A percentile compares a stretch with the other conserved stretches of the same genome.
Conservation (phyloP, 208 protist genomes). For the Leishmania tarentolae region DNA sequence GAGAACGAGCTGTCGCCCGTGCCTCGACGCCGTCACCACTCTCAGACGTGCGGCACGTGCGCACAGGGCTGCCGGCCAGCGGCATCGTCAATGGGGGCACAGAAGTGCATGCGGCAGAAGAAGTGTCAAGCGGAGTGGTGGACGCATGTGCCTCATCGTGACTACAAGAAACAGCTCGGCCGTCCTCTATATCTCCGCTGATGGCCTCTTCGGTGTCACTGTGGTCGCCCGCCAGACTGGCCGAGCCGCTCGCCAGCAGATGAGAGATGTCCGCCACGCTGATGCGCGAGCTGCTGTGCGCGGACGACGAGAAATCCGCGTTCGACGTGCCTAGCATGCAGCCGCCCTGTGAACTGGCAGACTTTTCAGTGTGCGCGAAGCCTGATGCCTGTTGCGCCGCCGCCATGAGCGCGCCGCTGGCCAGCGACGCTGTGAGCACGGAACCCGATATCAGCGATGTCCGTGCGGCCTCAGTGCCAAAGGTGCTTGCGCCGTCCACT, state of each 20-base stretch:
- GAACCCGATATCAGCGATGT: conserved; percentile 16
- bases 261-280: conserved; percentile 55
- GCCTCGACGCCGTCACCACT: background rate
- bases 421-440: conserved; percentile 15
- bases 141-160: background rate
- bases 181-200: background rate
- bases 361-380: background rate
- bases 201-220: conserved; percentile 7
- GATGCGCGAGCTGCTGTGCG: conserved; percentile 55
- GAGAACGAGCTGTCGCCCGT: background rate
- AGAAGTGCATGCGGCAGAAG: background rate
- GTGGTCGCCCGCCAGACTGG: conserved; percentile 18
- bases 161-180: background rate
- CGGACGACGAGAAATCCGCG: conserved; percentile 13
- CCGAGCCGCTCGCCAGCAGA: conserved; percentile 30
- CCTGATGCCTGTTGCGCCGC: background rate
- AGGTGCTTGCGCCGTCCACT: background rate
- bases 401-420: conserved; percentile 8
- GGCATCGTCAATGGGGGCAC: background rate
- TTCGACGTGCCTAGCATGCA: background rate
- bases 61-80: background rate
- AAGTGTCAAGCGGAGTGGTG: background rate
- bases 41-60: background rate
- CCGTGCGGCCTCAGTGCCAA: background rate
- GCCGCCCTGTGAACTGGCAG: background rate